A percentile compares a stretch with the other conserved stretches of the same genome.
Conservation (phyloP, 208 protist species). For the Balamuthia mandrillaris region DNA sequence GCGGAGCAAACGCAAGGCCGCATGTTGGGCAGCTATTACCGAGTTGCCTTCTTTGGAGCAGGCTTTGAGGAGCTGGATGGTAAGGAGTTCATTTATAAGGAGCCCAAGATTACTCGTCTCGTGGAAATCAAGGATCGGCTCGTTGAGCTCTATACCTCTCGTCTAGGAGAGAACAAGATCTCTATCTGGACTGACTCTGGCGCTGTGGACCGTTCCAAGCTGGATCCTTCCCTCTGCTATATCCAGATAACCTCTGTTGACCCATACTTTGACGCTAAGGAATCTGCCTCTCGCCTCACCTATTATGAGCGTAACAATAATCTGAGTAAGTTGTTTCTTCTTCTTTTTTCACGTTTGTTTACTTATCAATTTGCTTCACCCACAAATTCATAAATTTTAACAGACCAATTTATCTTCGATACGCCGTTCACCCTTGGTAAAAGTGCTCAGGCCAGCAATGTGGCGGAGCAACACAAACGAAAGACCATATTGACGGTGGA, state of each 20-base stretch:
- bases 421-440: conserved; percentile 66
- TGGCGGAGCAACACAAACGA: conserved; percentile 61
- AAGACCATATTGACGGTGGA: conserved; percentile 64
- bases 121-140: conserved; percentile 49
- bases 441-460: conserved; percentile 42
- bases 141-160: not conserved
- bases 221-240: not conserved
- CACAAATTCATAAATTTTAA: too few species aligned
- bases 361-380: not conserved
- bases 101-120: conserved; percentile 61
- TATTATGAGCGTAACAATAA: conserved; percentile 34
- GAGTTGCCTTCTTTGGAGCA: conserved; percentile 61
- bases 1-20: conserved; percentile 34
- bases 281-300: not conserved
- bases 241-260: conserved; percentile 26
- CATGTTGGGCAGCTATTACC: conserved; percentile 62
- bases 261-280: not conserved
- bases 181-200: not conserved
- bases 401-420: conserved; percentile 38
- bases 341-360: not conserved
- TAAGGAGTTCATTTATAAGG: conserved; percentile 67
- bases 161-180: not conserved
- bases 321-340: not conserved
- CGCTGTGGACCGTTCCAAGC: not conserved
- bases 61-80: conserved; percentile 49